A percentile compares a stretch with the other conserved stretches of the same genome.
phyloP scores from a whole-genome alignment of 1,139 yeast species.

The Nadsonia commutata region DNA sequence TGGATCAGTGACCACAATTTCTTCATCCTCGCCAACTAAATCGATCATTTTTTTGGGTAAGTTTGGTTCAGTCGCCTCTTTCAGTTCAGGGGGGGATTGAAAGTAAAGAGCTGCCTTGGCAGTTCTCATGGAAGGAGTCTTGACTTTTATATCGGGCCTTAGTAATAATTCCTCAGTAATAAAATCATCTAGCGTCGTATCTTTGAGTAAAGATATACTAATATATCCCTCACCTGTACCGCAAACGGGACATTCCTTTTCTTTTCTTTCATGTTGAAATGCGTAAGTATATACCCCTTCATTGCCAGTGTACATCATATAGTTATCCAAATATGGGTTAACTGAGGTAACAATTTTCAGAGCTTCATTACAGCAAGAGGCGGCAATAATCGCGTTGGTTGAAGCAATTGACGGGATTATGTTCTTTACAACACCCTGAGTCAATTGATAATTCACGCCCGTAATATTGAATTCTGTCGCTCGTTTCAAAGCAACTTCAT shows the following conservation, averaged over 20 bases:
- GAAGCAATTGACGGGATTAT: constrained; percentile 92
- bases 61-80: constrained; percentile 35
- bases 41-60: constrained; percentile 25
- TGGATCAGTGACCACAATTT: constrained; percentile 44
- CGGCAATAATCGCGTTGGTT: constrained; percentile 87
- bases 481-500: constrained; percentile 37
- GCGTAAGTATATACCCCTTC: constrained; percentile 64
- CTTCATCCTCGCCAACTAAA: constrained; percentile 33
- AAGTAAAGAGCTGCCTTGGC: constrained; percentile 32
- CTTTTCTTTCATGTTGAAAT: constrained; percentile 44
- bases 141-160: constrained; percentile 27
- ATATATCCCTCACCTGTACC: constrained; percentile 25
- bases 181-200: constrained; percentile 36
- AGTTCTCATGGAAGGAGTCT: constrained; percentile 38
- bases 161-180: constrained; percentile 25
- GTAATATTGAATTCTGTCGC: constrained; percentile 50
- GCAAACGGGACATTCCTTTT: constrained; percentile 56
- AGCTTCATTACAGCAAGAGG: constrained; percentile 79
- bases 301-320: constrained; percentile 78
- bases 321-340: constrained; percentile 58
- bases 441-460: constrained; percentile 57
- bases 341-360: constrained; percentile 60
- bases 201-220: constrained; percentile 19
- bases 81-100: constrained; percentile 37
- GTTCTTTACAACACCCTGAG: constrained; percentile 81